Evolutionary conservation across 306 rosid species (phyloP), one percentile per base, ranked within the genome.

Genomic region (Mimosa pudica): DNA sequence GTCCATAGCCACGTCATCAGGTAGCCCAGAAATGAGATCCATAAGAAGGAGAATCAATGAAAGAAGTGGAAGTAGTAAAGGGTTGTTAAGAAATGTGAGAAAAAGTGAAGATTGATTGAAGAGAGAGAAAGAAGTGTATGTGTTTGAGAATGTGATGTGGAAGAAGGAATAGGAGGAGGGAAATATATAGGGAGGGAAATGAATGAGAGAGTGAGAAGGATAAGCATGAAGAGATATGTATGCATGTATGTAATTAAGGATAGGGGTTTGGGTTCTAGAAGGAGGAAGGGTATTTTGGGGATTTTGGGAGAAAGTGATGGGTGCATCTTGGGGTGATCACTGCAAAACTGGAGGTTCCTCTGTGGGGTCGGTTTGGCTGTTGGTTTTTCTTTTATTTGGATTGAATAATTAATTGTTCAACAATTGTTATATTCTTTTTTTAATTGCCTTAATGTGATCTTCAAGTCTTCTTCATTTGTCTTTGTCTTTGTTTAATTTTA

Each of bases 21-120:
- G 97, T 13, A 93, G 80, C 77, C 88, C 90, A 11, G 97, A 79
- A 89, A 90, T 88, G 74, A 92, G 60, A 64, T 84, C 97, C 96
- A 90, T 92, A 0, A 16, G 24, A 45, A 16, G 4, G 14, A 30
- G n/a, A 3, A 11, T 20, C 18, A 32, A 10, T 2, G 71, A 3
- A 41, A 17, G 3, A 8, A 36, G 46, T 7, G 10, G 49, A 20
- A 45, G 16, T 18, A 20, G 20, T 16, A 14, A 18, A 68, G 7
- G 41, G 45, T 8, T 24, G 30, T 75, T 78, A 11, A 38, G 42
- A 38, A 32, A 42, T 41, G 6, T 11, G 6, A 16, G 17, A 70
- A 60, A 61, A 20, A 1, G 4, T 3, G 60, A 49, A 20, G 60
- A 60, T 79, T 68, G 60, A 79, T 3, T 13, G n/a, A 69, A 5